A percentile compares a stretch with the other conserved stretches of the same genome.
Evolutionary conservation across 305 asterid species (phyloP).

Genomic region (Plantago coronopus): DNA sequence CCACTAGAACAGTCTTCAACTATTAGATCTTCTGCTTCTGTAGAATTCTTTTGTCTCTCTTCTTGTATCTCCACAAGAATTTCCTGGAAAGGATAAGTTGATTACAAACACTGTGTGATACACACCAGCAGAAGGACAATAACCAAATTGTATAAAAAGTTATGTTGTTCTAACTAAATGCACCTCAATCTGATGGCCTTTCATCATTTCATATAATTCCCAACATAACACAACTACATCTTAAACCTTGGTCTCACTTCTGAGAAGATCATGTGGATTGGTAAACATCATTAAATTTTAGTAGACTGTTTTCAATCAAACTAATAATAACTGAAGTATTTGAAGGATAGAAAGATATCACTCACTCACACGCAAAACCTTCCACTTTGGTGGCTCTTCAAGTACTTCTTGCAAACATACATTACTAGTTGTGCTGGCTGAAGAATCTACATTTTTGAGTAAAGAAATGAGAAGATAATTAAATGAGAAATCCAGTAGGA

Average conservation of each 20-base stretch:
- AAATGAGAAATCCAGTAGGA: slow-evolving; percentile 16
- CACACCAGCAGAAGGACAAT: slow-evolving; percentile 14
- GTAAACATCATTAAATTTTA: slow-evolving; percentile 12
- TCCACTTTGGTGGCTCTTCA: slow-evolving; percentile 98
- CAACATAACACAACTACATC: background rate
- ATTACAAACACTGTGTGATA: slow-evolving; percentile 13
- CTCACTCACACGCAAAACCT: slow-evolving; percentile 96
- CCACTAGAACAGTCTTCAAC: slow-evolving; percentile 29
- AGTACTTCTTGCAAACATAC: slow-evolving; percentile 71
- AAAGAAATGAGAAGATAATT: slow-evolving; percentile 20
- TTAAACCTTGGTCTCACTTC: background rate
- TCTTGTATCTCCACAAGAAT: slow-evolving; percentile 78
- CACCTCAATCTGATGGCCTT: slow-evolving; percentile 6
- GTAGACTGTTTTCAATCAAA: slow-evolving; percentile 5
- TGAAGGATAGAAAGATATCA: slow-evolving; percentile 44
- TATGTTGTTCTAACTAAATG: slow-evolving; percentile 9
- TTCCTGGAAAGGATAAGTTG: slow-evolving; percentile 49
- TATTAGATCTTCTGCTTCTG: slow-evolving; percentile 38
- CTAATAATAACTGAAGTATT: slow-evolving; percentile 15
- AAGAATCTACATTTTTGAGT: slow-evolving; percentile 41
- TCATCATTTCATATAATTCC: slow-evolving; percentile 18
- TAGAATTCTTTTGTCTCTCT: slow-evolving; percentile 56
- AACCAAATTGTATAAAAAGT: slow-evolving; percentile 8
- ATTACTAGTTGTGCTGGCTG: slow-evolving; percentile 43
- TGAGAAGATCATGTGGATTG: slow-evolving; percentile 15